Conservation (phyloP, 805 yeast genomes). For the Pichia kluyveri region DNA sequence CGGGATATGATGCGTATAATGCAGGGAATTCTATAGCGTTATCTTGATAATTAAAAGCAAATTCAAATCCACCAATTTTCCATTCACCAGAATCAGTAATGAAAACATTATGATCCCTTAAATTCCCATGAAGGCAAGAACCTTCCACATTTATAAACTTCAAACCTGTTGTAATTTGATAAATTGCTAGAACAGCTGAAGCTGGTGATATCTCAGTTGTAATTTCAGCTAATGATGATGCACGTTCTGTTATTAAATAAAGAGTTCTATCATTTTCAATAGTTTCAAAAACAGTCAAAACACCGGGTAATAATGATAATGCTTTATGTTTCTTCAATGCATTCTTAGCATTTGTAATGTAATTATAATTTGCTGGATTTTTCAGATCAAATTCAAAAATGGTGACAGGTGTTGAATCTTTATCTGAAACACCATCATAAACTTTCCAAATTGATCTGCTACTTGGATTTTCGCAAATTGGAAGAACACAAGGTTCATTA, state of each 20-base stretch:
- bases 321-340: slow-evolving; percentile 40
- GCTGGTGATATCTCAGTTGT: slow-evolving; percentile 19
- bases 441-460: slow-evolving; percentile 48
- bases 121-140: slow-evolving; percentile 53
- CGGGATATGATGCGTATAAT: slow-evolving; percentile 14
- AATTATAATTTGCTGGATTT: slow-evolving; percentile 26
- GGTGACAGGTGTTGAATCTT: slow-evolving; percentile 47
- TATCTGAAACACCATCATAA: slow-evolving; percentile 47
- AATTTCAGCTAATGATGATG: slow-evolving; percentile 39
- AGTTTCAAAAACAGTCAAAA: slow-evolving; percentile 53
- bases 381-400: slow-evolving; percentile 55
- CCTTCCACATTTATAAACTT: slow-evolving; percentile 51
- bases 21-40: slow-evolving; percentile 25
- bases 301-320: slow-evolving; percentile 57
- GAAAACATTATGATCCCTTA: slow-evolving; percentile 45
- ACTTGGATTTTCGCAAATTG: slow-evolving; percentile 17
- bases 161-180: slow-evolving; percentile 44
- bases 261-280: slow-evolving; percentile 49
- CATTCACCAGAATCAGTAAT: slow-evolving; percentile 70
- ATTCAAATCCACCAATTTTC: slow-evolving; percentile 77
- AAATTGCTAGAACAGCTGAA: slow-evolving; percentile 44
- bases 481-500: slow-evolving; percentile 31
- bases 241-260: slow-evolving; percentile 61
- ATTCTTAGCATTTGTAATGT: slow-evolving; percentile 33
- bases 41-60: slow-evolving; percentile 42